Conservation (phyloP, 2,329 filamentous ascomycete species). For the Phialophora expanda region DNA sequence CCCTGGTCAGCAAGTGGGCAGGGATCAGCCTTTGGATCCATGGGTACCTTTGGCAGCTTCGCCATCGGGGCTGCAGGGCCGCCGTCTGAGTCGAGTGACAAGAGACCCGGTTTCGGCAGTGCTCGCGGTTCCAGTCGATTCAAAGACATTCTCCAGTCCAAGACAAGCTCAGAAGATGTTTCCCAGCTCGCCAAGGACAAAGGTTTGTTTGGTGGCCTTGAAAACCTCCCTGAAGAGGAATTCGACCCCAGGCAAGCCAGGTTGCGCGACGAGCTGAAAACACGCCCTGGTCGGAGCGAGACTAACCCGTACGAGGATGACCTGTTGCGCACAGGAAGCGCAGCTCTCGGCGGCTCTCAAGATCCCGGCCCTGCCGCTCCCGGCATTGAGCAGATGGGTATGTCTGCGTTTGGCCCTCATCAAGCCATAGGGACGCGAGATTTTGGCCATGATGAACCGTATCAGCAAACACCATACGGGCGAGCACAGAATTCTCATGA, state of each 20-base stretch:
- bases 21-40: constrained; percentile 68
- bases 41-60: constrained; percentile 91
- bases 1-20: constrained; percentile 66
- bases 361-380: constrained; percentile 65
- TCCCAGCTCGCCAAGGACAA: constrained; percentile 60
- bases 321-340: constrained; percentile 61
- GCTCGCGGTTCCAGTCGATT: constrained; percentile 79
- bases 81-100: constrained; percentile 60
- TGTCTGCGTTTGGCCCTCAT: constrained; percentile 66
- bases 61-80: constrained; percentile 66
- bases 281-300: constrained; percentile 55
- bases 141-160: constrained; percentile 76
- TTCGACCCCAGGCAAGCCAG: constrained; percentile 53
- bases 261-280: constrained; percentile 57
- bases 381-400: constrained; percentile 60
- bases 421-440: constrained; percentile 64
- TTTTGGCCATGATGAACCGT: constrained; percentile 62
- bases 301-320: constrained; percentile 57
- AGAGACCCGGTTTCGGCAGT: constrained; percentile 70
- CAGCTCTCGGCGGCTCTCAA: constrained; percentile 74
- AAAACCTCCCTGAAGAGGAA: constrained; percentile 60
- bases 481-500: constrained; percentile 60
- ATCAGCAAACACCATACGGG: constrained; percentile 61
- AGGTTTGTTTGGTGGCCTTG: constrained; percentile 58
- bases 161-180: constrained; percentile 73